phyloP scores from a whole-genome alignment of 257 asterid species.

The Plectranthus barbatus region DNA sequence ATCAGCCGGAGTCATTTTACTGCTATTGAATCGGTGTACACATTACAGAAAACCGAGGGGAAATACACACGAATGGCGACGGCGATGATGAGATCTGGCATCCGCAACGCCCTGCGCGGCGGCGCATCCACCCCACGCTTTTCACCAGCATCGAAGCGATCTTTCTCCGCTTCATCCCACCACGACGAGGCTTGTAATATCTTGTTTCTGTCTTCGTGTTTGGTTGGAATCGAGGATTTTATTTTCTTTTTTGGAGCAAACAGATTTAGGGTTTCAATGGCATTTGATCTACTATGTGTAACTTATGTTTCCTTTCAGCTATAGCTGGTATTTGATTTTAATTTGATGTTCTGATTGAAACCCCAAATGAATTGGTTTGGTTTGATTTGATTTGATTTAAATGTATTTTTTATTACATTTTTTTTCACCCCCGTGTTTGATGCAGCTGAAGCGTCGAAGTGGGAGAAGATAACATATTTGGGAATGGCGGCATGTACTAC shows the following conservation, averaged over 20 bases:
- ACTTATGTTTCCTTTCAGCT: not conserved
- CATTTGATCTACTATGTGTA: not conserved
- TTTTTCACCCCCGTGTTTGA: not conserved
- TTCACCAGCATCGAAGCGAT: slow-evolving; percentile 44
- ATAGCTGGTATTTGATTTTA: not conserved
- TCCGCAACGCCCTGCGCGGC: slow-evolving; percentile 73
- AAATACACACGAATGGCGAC: slow-evolving; percentile 48
- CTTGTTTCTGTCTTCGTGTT: not conserved
- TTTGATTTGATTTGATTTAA: not conserved
- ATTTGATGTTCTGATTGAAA: not conserved
- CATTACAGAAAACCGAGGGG: not conserved
- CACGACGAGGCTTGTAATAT: slow-evolving; percentile 81
- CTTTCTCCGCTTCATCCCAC: slow-evolving; percentile 51
- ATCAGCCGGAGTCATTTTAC: not conserved
- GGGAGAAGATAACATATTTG: slow-evolving; percentile 73
- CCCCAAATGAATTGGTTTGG: not conserved
- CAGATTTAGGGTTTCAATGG: slow-evolving; percentile 12
- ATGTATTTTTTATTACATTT: not conserved
- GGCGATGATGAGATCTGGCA: slow-evolving; percentile 73
- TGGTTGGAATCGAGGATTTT: slow-evolving; percentile 3
- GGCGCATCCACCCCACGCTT: slow-evolving; percentile 41
- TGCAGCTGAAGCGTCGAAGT: slow-evolving; percentile 77
- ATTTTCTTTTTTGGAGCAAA: not conserved
- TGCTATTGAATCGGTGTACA: not conserved
- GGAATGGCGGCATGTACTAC: slow-evolving; percentile 41